Evolutionary conservation across 495 filamentous ascomycete genomes (phyloP).

Genomic region (Chlorociboria aeruginascens): DNA sequence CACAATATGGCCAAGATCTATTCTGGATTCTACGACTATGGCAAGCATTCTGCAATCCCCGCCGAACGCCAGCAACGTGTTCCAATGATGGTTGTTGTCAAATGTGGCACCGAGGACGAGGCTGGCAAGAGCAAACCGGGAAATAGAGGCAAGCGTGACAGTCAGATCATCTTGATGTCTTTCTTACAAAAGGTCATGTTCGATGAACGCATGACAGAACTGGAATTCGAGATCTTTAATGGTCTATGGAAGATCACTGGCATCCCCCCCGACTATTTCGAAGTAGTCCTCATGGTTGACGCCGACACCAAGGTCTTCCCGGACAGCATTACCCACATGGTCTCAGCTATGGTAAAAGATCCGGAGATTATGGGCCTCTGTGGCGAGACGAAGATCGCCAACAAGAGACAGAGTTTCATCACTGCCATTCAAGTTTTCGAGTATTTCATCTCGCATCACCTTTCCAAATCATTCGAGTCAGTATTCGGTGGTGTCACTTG

Average conservation of each 20-base stretch:
- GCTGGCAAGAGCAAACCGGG: conserved; percentile 71
- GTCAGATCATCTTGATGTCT: conserved; percentile 97
- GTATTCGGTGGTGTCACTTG: conserved; percentile 99
- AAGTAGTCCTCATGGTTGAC: conserved; percentile 96
- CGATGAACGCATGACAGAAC: conserved; percentile 98
- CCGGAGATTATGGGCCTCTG: conserved; percentile 99
- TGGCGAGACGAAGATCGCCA: conserved; percentile 98
- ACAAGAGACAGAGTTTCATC: conserved; percentile 90
- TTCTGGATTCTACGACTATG: conserved; percentile 96
- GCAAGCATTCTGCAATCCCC: conserved; percentile 64
- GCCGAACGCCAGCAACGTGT: conserved; percentile 88
- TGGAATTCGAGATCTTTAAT: conserved; percentile 99
- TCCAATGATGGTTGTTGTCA: conserved; percentile 97
- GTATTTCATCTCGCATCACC: conserved; percentile 98
- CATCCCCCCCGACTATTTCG: conserved; percentile 95
- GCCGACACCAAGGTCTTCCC: conserved; percentile 99
- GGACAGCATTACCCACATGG: conserved; percentile 95
- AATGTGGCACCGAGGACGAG: conserved; percentile 90
- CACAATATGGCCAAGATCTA: conserved; percentile 99
- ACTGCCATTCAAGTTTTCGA: conserved; percentile 99
- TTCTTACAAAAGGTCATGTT: conserved; percentile 99
- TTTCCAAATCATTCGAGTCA: conserved; percentile 89
- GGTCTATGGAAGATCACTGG: conserved; percentile 97
- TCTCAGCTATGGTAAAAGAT: conserved; percentile 98
- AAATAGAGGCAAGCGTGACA: conserved; percentile 96